A percentile compares a stretch with the other conserved stretches of the same genome.
These are phyloP conservation scores for Coniochaeta sp. DNA, from an alignment of 2,329 filamentous ascomycete species.

Conservation along the genomic window DNA sequence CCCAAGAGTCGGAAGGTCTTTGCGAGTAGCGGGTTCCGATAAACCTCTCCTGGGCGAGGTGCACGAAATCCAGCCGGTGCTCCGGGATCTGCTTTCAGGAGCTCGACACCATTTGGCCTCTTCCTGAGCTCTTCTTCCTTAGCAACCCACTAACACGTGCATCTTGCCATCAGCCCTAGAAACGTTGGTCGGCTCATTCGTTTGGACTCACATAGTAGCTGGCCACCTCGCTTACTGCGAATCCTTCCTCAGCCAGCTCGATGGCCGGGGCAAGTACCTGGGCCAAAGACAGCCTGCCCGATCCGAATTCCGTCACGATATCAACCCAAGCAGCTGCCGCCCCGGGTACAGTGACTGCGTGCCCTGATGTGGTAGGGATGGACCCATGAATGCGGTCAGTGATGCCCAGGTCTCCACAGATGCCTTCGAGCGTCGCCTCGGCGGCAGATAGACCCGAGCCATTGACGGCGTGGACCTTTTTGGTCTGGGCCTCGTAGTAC, in stretches of 20 bases:
- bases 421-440: slow-evolving; percentile 60
- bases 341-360: slow-evolving; percentile 70
- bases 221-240: slow-evolving; percentile 75
- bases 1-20: slow-evolving; percentile 72
- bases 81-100: slow-evolving; percentile 68
- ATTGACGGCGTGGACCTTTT: slow-evolving; percentile 77
- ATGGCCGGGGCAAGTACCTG: slow-evolving; percentile 77
- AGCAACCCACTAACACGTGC: slow-evolving; percentile 14
- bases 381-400: slow-evolving; percentile 43
- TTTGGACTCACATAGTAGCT: slow-evolving; percentile 60
- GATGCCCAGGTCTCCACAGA: slow-evolving; percentile 63
- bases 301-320: slow-evolving; percentile 76
- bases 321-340: slow-evolving; percentile 71
- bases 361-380: slow-evolving; percentile 68
- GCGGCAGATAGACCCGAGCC: slow-evolving; percentile 77
- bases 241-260: slow-evolving; percentile 75
- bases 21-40: slow-evolving; percentile 75
- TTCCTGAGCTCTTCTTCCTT: slow-evolving; percentile 14
- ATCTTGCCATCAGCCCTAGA: neutral
- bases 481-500: slow-evolving; percentile 74
- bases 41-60: slow-evolving; percentile 72
- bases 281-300: slow-evolving; percentile 66
- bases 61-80: slow-evolving; percentile 62
- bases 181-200: slow-evolving; percentile 17
- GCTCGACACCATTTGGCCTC: slow-evolving; percentile 41